Conservation (phyloP, 805 yeast species). For the Metschnikowia shivogae region DNA sequence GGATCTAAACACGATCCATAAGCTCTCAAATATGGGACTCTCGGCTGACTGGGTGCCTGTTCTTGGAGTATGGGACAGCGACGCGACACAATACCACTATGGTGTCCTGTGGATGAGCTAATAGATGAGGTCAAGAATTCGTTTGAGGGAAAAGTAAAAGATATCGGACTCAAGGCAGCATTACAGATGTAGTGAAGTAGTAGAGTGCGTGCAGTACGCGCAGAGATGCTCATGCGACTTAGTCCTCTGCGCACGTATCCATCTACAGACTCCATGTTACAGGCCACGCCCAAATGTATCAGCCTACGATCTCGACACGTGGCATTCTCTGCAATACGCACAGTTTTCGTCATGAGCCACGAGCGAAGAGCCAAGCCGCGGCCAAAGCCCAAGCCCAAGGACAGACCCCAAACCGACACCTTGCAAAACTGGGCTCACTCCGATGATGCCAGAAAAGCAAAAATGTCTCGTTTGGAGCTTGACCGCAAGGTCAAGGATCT, state of each 20-base stretch:
- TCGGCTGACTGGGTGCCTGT: constrained; percentile 19
- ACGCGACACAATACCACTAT: constrained; percentile 7
- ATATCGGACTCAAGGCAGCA: no score
- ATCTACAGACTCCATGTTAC: not conserved
- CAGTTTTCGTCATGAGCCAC: constrained; percentile 13
- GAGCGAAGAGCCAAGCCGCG: constrained; percentile 11
- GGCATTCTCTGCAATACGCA: constrained; percentile 2
- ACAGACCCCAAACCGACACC: constrained; percentile 4
- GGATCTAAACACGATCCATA: constrained; percentile 7
- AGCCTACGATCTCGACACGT: constrained; percentile 4
- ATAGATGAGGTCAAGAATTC: not conserved
- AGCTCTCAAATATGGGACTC: constrained; percentile 11
- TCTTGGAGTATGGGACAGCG: constrained; percentile 12
- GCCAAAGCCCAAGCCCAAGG: constrained; percentile 4
- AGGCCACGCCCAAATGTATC: not conserved
- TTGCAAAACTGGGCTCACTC: constrained; percentile 20
- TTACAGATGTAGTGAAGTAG: no score
- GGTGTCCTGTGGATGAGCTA: constrained; percentile 13
- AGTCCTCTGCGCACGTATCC: not conserved
- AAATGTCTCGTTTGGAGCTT: constrained; percentile 22
- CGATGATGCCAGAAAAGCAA: constrained; percentile 20
- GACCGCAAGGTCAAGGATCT: constrained; percentile 25
- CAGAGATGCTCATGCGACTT: constrained; percentile 1
- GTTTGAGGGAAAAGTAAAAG: not conserved
- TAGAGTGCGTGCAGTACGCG: not conserved